phyloP scores from a whole-genome alignment of 371 early-diverging fungal species.

The Mortierella sp. region DNA sequence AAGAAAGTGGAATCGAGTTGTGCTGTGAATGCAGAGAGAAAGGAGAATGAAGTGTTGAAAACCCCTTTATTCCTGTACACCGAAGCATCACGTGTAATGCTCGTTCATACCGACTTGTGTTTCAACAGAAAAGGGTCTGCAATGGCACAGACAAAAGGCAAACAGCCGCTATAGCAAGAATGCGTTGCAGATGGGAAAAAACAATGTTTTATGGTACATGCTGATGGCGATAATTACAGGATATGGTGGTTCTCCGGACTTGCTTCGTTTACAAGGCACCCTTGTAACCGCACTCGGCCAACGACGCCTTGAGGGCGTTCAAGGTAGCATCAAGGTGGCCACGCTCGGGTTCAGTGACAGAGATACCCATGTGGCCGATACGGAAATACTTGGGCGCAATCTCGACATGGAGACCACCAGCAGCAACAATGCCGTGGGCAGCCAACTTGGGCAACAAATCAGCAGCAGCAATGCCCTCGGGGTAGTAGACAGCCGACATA shows the following conservation, averaged over 20 bases:
- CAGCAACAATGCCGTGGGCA: conserved; percentile 88
- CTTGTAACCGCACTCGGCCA: conserved; percentile 68
- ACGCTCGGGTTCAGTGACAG: conserved; percentile 81
- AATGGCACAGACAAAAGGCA: neutral
- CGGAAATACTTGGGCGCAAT: conserved; percentile 95
- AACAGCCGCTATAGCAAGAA: neutral
- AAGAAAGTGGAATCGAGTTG: neutral
- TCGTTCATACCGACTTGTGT: neutral
- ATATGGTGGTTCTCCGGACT: neutral
- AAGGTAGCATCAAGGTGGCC: conserved; percentile 83
- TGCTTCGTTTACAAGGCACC: conserved; percentile 32
- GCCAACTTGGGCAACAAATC: conserved; percentile 85
- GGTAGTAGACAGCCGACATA: conserved; percentile 96
- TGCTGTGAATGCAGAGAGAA: neutral
- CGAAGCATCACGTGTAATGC: neutral
- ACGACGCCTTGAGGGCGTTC: conserved; percentile 76
- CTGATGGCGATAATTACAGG: conserved; percentile 14
- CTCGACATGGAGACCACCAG: conserved; percentile 94
- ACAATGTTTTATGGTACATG: conserved; percentile 9
- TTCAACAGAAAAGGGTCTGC: neutral
- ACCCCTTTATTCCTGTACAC: neutral
- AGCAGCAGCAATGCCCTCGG: conserved; percentile 83
- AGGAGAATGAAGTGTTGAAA: neutral
- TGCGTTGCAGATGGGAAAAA: neutral
- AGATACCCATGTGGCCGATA: conserved; percentile 96